Evolutionary conservation across 805 yeast genomes (phyloP).

Genomic region (Schizosaccharomyces japonicus): DNA sequence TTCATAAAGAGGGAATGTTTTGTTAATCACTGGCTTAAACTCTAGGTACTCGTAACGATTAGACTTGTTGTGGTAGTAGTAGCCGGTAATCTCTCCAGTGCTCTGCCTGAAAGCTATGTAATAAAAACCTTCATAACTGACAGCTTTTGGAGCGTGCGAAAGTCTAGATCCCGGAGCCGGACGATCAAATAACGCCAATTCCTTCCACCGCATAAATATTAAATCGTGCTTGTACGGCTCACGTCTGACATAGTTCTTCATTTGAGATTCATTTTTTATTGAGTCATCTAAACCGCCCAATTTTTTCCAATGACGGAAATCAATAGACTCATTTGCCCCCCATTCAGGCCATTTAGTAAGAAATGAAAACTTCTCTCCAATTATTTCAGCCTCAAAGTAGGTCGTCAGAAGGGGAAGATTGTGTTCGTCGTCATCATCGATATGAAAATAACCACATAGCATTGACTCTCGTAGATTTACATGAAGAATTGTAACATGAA

Average conservation of each 20-base stretch:
- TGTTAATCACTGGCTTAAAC: background rate
- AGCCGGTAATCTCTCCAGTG: constrained; percentile 54
- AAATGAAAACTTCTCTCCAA: constrained; percentile 36
- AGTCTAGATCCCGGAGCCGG: constrained; percentile 54
- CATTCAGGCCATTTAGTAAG: constrained; percentile 34
- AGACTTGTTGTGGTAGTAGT: constrained; percentile 44
- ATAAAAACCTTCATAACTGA: constrained; percentile 82
- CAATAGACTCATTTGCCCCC: constrained; percentile 37
- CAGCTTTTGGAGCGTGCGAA: constrained; percentile 27
- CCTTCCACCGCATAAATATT: constrained; percentile 89
- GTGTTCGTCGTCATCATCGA: constrained; percentile 34
- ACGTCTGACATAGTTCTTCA: constrained; percentile 12
- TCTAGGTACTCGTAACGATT: constrained; percentile 58
- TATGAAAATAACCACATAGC: constrained; percentile 37
- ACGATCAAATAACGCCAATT: constrained; percentile 15
- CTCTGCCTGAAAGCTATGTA: constrained; percentile 60
- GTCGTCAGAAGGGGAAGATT: constrained; percentile 46
- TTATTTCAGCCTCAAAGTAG: constrained; percentile 47
- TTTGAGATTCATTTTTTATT: constrained; percentile 11
- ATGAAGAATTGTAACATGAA: constrained; percentile 40
- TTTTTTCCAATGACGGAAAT: constrained; percentile 43
- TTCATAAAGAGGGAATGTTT: background rate
- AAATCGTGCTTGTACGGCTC: constrained; percentile 10
- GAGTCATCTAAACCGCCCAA: constrained; percentile 24
- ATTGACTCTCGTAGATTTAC: constrained; percentile 34